Conservation (phyloP, 73 alveolate genomes). For the Stentor roeselii region DNA sequence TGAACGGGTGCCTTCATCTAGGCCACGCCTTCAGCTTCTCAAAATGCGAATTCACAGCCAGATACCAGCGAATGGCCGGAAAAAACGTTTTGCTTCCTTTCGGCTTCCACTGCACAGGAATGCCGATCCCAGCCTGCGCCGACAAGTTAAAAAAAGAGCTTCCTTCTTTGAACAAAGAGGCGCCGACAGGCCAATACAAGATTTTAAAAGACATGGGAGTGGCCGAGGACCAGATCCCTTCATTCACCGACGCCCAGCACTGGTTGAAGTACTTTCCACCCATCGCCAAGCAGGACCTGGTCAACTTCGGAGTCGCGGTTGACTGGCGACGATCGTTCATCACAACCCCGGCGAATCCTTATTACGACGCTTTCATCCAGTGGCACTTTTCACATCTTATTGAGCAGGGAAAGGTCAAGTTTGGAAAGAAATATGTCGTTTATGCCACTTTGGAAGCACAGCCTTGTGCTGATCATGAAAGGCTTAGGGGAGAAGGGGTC, state of each 20-base stretch:
- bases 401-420: conserved; percentile 37
- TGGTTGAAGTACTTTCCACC: conserved; percentile 97
- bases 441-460: conserved; percentile 83
- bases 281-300: conserved; percentile 73
- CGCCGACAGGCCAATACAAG: conserved; percentile 44
- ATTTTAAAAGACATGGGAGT: conserved; percentile 60
- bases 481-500: conserved; percentile 92
- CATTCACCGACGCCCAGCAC: conserved; percentile 76
- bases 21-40: conserved; percentile 96
- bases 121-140: conserved; percentile 99
- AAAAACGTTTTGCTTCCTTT: conserved; percentile 95
- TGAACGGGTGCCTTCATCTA: conserved; percentile 97
- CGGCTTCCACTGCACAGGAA: conserved; percentile 99
- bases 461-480: conserved; percentile 98
- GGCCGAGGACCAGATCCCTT: conserved; percentile 73
- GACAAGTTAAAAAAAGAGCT: conserved; percentile 83
- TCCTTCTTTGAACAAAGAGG: conserved; percentile 37
- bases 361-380: conserved; percentile 83
- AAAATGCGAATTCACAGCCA: conserved; percentile 94
- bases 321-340: conserved; percentile 96
- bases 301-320: conserved; percentile 77
- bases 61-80: conserved; percentile 91
- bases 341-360: conserved; percentile 94
- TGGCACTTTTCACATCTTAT: conserved; percentile 53
- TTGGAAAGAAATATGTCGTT: conserved; percentile 90